Base-by-base conservation (phyloP, 2,329 filamentous ascomycete species). In the Colletotrichum sp. region DNA sequence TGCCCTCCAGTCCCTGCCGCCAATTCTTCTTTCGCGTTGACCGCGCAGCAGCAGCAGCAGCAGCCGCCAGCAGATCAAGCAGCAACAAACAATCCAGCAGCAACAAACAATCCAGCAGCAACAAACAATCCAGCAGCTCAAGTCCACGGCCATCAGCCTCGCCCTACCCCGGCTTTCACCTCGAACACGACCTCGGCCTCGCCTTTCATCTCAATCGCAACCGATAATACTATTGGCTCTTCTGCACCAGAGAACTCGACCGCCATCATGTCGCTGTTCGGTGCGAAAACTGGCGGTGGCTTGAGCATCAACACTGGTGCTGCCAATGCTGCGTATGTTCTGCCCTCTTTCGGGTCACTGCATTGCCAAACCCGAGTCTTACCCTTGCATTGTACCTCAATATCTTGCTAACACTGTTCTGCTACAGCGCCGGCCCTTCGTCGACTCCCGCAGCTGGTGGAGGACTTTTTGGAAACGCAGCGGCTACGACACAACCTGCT, bases 231-330 rank as follows among this genome's bases (percentile, higher is more conserved):
- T 4, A 34, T 13, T 18, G 8, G 13, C 26, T 30, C 34, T 10
- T 15, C 10, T n/a, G 43, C 30, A 52, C 18, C 64, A 58, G 58
- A 28, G 73, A 36, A n/a, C 58, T 69, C 48, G 70, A 73, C 21
- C 26, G 36, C 13, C 55, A 26, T 60, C 26, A 73, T 76, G 73
- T 58, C 66, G 34, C 66, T 69, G 21, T 76, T 73, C 61, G 72
- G 72, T 30, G 58, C 71, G 26, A 74, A 60, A 38, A 64, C 74
- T 16, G 70, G 90, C 76, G 89, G 87, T 78, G 90, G 89, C 81
- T 87, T 93, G 78, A 91, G 89, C 80, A 93, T 93, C 84, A 93
- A 93, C 84, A 92, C 91, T 21, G 89, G 88, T 78, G 86, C 89
- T 73, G 91, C 91, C 77, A 93, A 92, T 82, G 83, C 88, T 76